Conservation (phyloP, 768 basidiomycete genomes). For the Psilocybe cubensis region DNA sequence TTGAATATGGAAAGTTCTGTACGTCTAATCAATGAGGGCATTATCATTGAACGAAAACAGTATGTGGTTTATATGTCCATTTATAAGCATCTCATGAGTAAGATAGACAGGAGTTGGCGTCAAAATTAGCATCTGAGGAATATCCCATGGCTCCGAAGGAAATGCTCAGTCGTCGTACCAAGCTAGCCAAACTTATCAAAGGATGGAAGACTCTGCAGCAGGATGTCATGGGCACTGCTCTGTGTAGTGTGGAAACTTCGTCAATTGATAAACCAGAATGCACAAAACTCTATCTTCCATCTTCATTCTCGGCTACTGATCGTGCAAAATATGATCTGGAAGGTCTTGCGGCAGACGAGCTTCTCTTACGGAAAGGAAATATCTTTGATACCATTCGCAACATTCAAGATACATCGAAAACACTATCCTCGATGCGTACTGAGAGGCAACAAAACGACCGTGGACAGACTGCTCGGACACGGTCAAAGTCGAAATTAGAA, state of each 20-base stretch:
- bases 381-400: constrained; percentile 15
- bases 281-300: constrained; percentile 15
- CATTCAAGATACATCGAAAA: constrained; percentile 9
- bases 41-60: no score
- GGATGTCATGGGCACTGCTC: not conserved
- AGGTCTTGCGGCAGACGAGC: constrained; percentile 9
- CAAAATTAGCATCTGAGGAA: no score
- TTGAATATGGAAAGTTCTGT: not conserved
- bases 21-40: constrained; percentile 12
- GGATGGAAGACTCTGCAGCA: constrained; percentile 4
- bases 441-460: constrained; percentile 6
- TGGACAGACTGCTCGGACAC: constrained; percentile 3
- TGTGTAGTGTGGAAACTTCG: not conserved
- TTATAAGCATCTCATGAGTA: no score
- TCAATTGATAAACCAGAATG: constrained; percentile 5
- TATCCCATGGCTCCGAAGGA: no score
- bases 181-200: no score
- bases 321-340: not conserved
- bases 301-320: constrained; percentile 2
- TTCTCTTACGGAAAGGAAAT: constrained; percentile 14
- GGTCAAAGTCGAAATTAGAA: not conserved
- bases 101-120: no score
- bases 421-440: not conserved
- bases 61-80: no score
- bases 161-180: no score